Evolutionary conservation across 371 early-diverging fungal species (phyloP), one percentile per base, ranked within the genome.

Genomic region (Syncephalastrum contaminatum): DNA sequence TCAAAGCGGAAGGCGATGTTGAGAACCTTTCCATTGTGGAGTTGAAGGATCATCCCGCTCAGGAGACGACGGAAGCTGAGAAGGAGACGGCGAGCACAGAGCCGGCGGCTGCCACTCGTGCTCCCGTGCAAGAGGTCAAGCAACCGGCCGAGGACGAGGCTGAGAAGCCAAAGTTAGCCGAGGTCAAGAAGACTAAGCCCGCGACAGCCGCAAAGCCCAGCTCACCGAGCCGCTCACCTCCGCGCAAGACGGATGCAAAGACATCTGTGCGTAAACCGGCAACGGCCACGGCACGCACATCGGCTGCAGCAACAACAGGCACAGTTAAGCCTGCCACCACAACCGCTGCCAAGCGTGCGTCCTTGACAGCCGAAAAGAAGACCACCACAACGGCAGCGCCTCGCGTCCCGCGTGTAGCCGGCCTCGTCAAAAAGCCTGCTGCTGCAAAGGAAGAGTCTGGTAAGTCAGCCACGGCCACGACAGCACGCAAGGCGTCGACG

Each of bases 351-450:
- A 60, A 54, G 21, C 54, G 60, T 19, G 36, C 52, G 0, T 20
- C 51, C 6, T n/a, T 18, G 22, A 53, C 51, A 10, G 36, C 54
- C 18, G 18, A 22, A 36, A 43, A 40, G 4, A 50, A 44, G 16
- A 20, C 18, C 21, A 43, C 45, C 18, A 56, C 18, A 10, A 56
- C 24, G 20, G 10, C 53, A 7, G 27, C 51, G 12, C 36, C 58
- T 4, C 61, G 62, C 30, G 62, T 60, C n/a, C 57, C 66, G 47
- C 62, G 70, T 24, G 64, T 62, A 43, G 60, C 67, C 16, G 21
- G 50, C 15, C 48, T 48, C 21, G 24, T 48, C 5, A 40, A 22
- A 25, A 53, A 42, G 40, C 14, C 51, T 43, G 4, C 40, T 18
- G 40, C 19, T 27, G 4, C 51, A 50, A 36, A 50, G 36, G 19